A percentile compares a stretch with the other conserved stretches of the same genome.
These are phyloP conservation scores for Phaeosphaeria sp. DNA, from an alignment of 2,329 filamentous ascomycete species.

Conservation along the genomic window DNA sequence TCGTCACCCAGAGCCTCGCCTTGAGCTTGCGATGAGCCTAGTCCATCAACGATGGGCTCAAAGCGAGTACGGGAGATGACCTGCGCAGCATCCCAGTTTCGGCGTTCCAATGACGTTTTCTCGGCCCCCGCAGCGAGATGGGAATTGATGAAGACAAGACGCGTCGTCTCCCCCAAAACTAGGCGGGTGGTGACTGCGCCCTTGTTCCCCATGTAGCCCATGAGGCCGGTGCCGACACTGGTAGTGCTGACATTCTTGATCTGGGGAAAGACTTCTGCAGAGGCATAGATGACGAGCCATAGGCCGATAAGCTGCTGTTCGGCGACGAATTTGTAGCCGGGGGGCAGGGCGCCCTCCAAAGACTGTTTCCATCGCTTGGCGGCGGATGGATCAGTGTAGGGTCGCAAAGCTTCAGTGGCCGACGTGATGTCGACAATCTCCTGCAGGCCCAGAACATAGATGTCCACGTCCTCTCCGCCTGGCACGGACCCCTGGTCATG, in stretches of 20 bases:
- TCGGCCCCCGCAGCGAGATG: conserved; percentile 90
- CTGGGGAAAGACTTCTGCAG: conserved; percentile 73
- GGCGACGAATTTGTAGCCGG: conserved; percentile 76
- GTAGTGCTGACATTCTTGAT: conserved; percentile 83
- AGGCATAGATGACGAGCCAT: conserved; percentile 83
- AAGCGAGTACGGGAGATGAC: conserved; percentile 80
- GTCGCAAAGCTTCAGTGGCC: conserved; percentile 77
- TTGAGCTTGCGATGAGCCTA: conserved; percentile 63
- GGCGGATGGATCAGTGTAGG: conserved; percentile 74
- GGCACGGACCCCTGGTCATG: conserved; percentile 57
- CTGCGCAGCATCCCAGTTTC: conserved; percentile 89
- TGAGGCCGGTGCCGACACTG: conserved; percentile 84
- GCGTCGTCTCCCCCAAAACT: conserved; percentile 86
- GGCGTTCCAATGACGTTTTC: conserved; percentile 75
- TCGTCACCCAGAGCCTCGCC: conserved; percentile 83
- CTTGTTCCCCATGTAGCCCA: conserved; percentile 97
- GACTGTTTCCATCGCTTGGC: conserved; percentile 82
- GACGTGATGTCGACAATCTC: conserved; percentile 89
- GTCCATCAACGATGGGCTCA: conserved; percentile 70
- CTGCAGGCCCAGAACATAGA: conserved; percentile 90
- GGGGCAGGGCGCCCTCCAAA: conserved; percentile 74
- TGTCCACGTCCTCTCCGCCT: conserved; percentile 73
- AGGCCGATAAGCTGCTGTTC: conserved; percentile 88
- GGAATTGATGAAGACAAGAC: conserved; percentile 87
- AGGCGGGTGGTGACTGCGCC: conserved; percentile 84